Base-by-base conservation (phyloP, 192 early-diverging fungal genomes). In the Gryganskiella cystojenkinii region DNA sequence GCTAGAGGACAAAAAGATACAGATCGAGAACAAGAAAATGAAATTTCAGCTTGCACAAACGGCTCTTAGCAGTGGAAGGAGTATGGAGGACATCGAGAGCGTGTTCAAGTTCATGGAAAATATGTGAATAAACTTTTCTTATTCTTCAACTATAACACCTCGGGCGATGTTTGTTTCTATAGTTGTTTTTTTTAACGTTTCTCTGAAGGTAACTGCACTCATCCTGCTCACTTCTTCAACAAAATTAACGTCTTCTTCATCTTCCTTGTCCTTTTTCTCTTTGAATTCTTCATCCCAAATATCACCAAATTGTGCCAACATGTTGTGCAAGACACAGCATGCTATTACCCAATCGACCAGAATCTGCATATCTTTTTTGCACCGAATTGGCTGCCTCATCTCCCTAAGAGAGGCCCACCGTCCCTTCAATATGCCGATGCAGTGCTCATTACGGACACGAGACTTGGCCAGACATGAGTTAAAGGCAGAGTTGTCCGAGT, bases 311-410 rank as follows among this genome's bases (percentile, higher is more conserved):
- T 1, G 17, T 15, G 50, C 30, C 2, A 72, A n/a, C 61, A 64
- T 59, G 20, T 72, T 65, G 46, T 64, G 70, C 3, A 72, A 62
- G 1, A 72, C 62, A 60, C 61, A 64, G 30, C 70, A 72, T 22
- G 56, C 59, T 24, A 46, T 11, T 27, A 65, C 49, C 70, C 70
- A 72, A 15, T 27, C 14, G 17, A 51, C 19, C 27, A 60, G 3
- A 1, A 31, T 28, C 19, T 24, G 7, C 19, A 57, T 34, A 24
- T 59, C 43, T 20, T 44, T 42, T 22, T 8, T 20, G 15, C 10
- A 15, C 37, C 57, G 20, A 14, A 44, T 10, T 15, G 42, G 57
- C 6, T 59, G 40, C 25, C 40, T 42, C 57, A 59, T 45, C 42
- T 59, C 40, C 24, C 24, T 2, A 2, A 59, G 22, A 24, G 57